Percentiles rank a stretch among this genome's conserved stretches.
phyloP scores from a whole-genome alignment of 2,329 filamentous ascomycete species.

The Fusarium brachygibbosum region DNA sequence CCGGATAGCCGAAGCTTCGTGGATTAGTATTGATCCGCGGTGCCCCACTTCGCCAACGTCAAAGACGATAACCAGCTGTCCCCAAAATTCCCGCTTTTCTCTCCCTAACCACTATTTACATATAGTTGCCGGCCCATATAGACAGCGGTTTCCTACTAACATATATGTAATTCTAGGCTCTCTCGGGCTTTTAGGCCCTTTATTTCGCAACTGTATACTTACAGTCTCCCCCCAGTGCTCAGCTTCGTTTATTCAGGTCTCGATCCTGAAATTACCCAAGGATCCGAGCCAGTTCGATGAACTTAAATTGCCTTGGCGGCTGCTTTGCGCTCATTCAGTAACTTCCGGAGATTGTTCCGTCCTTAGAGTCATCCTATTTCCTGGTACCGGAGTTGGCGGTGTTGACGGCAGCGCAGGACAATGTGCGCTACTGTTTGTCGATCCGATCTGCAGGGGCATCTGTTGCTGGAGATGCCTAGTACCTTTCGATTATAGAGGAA shows the following conservation, averaged over 20 bases:
- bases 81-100: neutral
- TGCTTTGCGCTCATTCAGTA: neutral
- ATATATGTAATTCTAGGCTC: too few species aligned
- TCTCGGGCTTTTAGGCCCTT: too few species aligned
- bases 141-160: too few species aligned
- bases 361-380: neutral
- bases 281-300: neutral
- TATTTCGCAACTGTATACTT: too few species aligned
- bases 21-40: too few species aligned
- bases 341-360: neutral
- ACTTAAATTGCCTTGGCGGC: neutral
- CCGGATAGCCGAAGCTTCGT: too few species aligned
- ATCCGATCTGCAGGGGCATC: neutral
- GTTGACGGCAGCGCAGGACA: neutral
- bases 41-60: neutral
- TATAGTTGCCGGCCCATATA: too few species aligned
- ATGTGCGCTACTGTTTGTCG: neutral
- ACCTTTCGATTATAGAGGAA: neutral
- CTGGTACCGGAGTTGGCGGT: neutral
- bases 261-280: conserved; percentile 1
- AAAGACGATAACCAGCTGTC: neutral
- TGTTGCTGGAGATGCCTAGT: neutral
- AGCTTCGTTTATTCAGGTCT: too few species aligned
- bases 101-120: neutral
- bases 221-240: too few species aligned